Conservation (phyloP, 768 basidiomycete genomes). For the Suillus placidus region DNA sequence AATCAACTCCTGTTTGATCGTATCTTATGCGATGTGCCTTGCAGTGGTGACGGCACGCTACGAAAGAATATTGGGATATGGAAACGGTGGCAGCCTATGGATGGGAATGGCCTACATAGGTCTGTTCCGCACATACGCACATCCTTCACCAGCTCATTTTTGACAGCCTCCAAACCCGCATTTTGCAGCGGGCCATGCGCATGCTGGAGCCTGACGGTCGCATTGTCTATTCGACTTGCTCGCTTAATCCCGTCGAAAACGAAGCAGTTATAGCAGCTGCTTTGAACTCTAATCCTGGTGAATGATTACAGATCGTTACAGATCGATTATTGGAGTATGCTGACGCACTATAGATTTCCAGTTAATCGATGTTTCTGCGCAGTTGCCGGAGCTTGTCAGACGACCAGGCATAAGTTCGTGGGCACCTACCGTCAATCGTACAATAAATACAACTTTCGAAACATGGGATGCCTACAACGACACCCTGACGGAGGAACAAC, state of each 20-base stretch:
- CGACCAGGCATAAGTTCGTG: conserved; percentile 77
- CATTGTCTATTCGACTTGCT: conserved; percentile 98
- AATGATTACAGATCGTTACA: conserved; percentile 17
- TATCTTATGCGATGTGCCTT: conserved; percentile 96
- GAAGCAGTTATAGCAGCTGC: conserved; percentile 93
- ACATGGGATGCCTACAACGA: conserved; percentile 64
- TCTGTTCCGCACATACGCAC: conserved; percentile 37
- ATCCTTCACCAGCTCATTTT: conserved; percentile 13
- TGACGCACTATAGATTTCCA: conserved; percentile 56
- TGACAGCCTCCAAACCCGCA: conserved; percentile 84
- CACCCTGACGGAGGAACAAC: conserved; percentile 49
- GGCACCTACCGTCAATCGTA: conserved; percentile 70
- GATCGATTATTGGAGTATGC: not conserved
- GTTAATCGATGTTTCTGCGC: conserved; percentile 76
- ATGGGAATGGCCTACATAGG: conserved; percentile 91
- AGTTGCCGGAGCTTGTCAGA: conserved; percentile 71
- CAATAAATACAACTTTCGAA: conserved; percentile 51
- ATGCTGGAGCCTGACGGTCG: conserved; percentile 80
- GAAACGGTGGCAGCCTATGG: conserved; percentile 86
- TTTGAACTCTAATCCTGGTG: conserved; percentile 70
- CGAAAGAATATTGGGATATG: conserved; percentile 95
- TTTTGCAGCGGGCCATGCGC: conserved; percentile 90
- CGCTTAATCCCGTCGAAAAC: conserved; percentile 95
- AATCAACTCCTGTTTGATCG: conserved; percentile 81
- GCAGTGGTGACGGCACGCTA: conserved; percentile 95